phyloP scores from a whole-genome alignment of 371 early-diverging fungal species.

The Saksenaea vasiformis region DNA sequence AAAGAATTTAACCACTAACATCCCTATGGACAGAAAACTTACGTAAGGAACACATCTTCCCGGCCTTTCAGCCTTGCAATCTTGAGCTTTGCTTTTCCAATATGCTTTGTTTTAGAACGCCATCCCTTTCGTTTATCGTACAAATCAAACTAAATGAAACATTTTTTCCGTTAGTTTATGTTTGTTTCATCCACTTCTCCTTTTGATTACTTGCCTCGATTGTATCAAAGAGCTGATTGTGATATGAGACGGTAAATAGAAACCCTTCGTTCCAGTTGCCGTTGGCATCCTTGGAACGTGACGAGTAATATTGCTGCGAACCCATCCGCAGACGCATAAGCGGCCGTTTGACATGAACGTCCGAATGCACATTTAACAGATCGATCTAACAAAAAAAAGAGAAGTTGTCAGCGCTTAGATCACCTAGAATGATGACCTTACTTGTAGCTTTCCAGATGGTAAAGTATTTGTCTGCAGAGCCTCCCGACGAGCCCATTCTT shows the following conservation, averaged over 20 bases:
- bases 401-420: background rate
- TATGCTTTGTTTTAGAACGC: constrained; percentile 36
- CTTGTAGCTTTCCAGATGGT: constrained; percentile 37
- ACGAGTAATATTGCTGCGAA: constrained; percentile 36
- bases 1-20: background rate
- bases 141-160: constrained; percentile 36
- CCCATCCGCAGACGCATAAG: constrained; percentile 40
- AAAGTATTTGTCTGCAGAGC: constrained; percentile 13
- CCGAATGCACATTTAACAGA: constrained; percentile 36
- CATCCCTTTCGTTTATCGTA: constrained; percentile 45
- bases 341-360: constrained; percentile 30
- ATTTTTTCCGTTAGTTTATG: constrained; percentile 2
- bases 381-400: constrained; percentile 38
- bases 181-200: background rate
- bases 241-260: constrained; percentile 70
- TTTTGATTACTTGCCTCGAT: constrained; percentile 43
- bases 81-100: constrained; percentile 49
- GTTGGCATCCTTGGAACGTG: constrained; percentile 29
- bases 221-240: constrained; percentile 75
- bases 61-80: constrained; percentile 35
- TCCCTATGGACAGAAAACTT: constrained; percentile 5
- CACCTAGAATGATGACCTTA: background rate
- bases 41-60: constrained; percentile 52
- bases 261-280: constrained; percentile 82
- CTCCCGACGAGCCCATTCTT: constrained; percentile 31